Conservation (phyloP, 1,284 basidiomycete species). For the Singerocomus inundabilis region DNA sequence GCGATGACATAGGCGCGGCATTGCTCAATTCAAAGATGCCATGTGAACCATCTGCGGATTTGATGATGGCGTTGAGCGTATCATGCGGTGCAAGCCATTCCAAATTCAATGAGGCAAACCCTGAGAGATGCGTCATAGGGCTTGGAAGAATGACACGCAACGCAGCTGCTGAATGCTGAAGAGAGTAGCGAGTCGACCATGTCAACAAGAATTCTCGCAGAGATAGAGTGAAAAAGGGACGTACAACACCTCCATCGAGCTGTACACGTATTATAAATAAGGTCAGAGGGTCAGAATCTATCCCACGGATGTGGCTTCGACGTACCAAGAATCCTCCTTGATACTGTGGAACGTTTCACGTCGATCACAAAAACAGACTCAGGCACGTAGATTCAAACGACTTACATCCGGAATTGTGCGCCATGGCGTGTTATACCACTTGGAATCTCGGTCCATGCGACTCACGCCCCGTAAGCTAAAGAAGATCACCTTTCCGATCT, state of each 20-base stretch:
- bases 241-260: constrained; percentile 72
- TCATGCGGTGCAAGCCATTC: constrained; percentile 73
- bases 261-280: constrained; percentile 13
- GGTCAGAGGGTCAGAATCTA: not conserved
- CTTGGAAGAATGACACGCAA: constrained; percentile 60
- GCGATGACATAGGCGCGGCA: constrained; percentile 51
- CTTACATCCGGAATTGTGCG: constrained; percentile 76
- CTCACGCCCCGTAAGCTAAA: constrained; percentile 59
- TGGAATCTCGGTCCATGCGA: constrained; percentile 58
- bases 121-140: constrained; percentile 54
- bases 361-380: not conserved
- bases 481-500: constrained; percentile 62
- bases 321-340: constrained; percentile 78
- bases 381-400: constrained; percentile 12
- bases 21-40: constrained; percentile 59
- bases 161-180: constrained; percentile 63
- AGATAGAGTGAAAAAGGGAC: constrained; percentile 26
- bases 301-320: not conserved
- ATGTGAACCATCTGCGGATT: constrained; percentile 52
- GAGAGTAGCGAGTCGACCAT: not conserved
- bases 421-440: constrained; percentile 83
- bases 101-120: constrained; percentile 66
- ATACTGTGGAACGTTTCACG: constrained; percentile 48
- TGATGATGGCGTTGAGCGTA: constrained; percentile 59
- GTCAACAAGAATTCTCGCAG: not conserved